Base-by-base conservation (phyloP, 495 filamentous ascomycete genomes). In the Gamarada debralockiae region DNA sequence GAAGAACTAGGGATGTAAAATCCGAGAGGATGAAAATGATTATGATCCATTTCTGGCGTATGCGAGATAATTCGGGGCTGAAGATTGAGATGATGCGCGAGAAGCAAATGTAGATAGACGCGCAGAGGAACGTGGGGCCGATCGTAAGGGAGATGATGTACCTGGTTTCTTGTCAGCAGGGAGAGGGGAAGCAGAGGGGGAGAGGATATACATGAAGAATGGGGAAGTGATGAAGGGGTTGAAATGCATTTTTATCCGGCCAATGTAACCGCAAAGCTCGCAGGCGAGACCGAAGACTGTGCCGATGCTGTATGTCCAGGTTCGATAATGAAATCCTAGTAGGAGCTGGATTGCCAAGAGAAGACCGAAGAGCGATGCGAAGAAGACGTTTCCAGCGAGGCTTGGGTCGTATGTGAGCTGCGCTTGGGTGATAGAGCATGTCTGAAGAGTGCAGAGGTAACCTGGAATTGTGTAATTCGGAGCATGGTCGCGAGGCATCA, bases 41-140 rank as follows among this genome's bases (percentile, higher is more conserved):
- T 45, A 72, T 75, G 56, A 74, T 73, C n/a, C 47, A 61, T 36
- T 70, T 61, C 0, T 84, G 84, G 59, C 63, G 68, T 55, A 86
- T 70, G 33, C 81, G 70, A 3, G 81, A 85, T 66, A 80, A 71
- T 58, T 81, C 73, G 45, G 67, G 67, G 50, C 80, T 83, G 65
- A 78, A 80, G 36, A 76, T 66, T 22, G 18, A 39, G 50, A 86
- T 76, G 56, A 84, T 75, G 43, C 79, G 73, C 0, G 75, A 71
- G 27, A 82, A 72, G 60, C 76, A 83, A 49, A 86, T 73, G 59
- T 87, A 87, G 58, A 86, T 43, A 18, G 73, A 76, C 4, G 77
- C 84, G 23, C 76, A 68, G 33, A 86, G 57, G 66, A 86, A 84
- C 46, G 77, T 78, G 3, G 83, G 83, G 10, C 66, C 83, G 50